Conservation (phyloP, 139 green algal species). For the Tetratostichococcus sp. region DNA sequence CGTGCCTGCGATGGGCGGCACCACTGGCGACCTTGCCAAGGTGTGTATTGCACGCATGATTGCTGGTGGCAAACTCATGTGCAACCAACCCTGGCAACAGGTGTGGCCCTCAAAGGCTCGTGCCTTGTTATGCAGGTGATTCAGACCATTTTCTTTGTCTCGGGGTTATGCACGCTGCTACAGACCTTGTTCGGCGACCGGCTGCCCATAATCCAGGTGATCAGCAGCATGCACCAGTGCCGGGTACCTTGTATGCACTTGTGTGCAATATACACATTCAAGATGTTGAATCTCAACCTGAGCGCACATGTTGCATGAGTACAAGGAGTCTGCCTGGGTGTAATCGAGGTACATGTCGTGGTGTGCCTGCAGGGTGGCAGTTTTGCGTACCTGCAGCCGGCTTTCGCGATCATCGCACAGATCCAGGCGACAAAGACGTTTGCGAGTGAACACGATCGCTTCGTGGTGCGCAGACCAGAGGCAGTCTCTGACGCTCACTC, state of each 20-base stretch:
- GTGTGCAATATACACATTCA: too few species aligned
- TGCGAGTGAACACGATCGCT: constrained; percentile 47
- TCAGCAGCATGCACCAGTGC: neutral
- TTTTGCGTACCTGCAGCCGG: constrained; percentile 59
- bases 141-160: constrained; percentile 59
- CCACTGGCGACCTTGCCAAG: constrained; percentile 13
- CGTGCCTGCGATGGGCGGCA: constrained; percentile 53
- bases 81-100: too few species aligned
- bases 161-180: constrained; percentile 58
- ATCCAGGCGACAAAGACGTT: constrained; percentile 17
- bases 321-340: too few species aligned
- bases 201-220: constrained; percentile 58
- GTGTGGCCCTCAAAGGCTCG: too few species aligned
- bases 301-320: too few species aligned
- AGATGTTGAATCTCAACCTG: too few species aligned
- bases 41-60: constrained; percentile 4
- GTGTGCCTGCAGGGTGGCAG: constrained; percentile 28
- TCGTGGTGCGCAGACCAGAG: constrained; percentile 33
- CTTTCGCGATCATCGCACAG: constrained; percentile 44
- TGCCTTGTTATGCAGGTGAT: constrained; percentile 18
- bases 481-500: too few species aligned
- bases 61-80: too few species aligned
- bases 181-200: constrained; percentile 57
- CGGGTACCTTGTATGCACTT: neutral
- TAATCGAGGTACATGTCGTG: too few species aligned